Conservation (phyloP, 192 early-diverging fungal species). For the Backusella tuberculispora region DNA sequence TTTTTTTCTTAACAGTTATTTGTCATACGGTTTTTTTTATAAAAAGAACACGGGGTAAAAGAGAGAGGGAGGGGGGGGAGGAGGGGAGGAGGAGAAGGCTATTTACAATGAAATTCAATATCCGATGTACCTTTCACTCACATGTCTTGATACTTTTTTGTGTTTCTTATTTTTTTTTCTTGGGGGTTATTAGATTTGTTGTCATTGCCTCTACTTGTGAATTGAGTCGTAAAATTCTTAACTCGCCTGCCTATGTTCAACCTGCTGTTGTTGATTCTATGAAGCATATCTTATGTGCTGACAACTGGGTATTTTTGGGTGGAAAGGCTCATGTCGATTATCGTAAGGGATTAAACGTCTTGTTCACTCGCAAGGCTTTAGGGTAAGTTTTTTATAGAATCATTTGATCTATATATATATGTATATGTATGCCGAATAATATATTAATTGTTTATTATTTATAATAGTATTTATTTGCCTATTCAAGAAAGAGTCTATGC, state of each 20-base stretch:
- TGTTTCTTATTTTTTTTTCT: background rate
- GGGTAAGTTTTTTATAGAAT: conserved; percentile 27
- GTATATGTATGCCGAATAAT: background rate
- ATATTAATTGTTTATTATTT: conserved; percentile 1
- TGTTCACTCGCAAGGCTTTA: conserved; percentile 44
- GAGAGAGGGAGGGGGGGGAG: background rate
- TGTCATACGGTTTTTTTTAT: background rate
- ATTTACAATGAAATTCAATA: conserved; percentile 11
- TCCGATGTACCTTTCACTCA: background rate
- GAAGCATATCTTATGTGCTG: conserved; percentile 43
- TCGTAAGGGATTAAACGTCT: conserved; percentile 44
- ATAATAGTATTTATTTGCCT: conserved; percentile 42
- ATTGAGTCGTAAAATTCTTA: conserved; percentile 47
- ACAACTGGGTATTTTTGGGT: conserved; percentile 48
- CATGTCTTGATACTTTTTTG: background rate
- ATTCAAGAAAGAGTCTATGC: conserved; percentile 42
- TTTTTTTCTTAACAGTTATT: background rate
- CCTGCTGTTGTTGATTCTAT: conserved; percentile 45
- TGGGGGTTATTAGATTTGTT: conserved; percentile 39
- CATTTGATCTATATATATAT: background rate
- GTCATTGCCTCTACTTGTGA: conserved; percentile 52
- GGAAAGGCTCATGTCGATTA: conserved; percentile 48
- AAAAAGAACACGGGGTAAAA: conserved; percentile 23
- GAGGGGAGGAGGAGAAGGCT: background rate
- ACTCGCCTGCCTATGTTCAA: conserved; percentile 40